A percentile compares a stretch with the other conserved stretches of the same genome.
These are phyloP conservation scores for Pichia manshurica DNA, from an alignment of 805 yeast species.

Conservation along the genomic window DNA sequence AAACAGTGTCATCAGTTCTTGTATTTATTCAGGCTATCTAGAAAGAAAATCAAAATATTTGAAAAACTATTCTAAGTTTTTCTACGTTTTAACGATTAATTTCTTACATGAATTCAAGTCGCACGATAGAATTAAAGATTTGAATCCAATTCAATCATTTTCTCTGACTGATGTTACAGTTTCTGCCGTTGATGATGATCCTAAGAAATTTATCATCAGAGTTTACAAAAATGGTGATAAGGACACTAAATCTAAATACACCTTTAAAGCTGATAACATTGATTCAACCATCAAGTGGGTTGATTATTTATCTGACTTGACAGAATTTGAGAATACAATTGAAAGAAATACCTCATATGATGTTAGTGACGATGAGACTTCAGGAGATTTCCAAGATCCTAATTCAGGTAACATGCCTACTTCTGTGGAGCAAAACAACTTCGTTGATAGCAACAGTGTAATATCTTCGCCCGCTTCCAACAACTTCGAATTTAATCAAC, in stretches of 20 bases:
- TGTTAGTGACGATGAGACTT: slow-evolving; percentile 15
- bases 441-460: background rate
- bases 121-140: slow-evolving; percentile 49
- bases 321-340: slow-evolving; percentile 40
- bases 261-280: slow-evolving; percentile 40
- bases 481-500: background rate
- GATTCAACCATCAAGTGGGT: slow-evolving; percentile 48
- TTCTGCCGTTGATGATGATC: slow-evolving; percentile 32
- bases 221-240: slow-evolving; percentile 29
- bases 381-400: background rate
- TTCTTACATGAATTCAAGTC: slow-evolving; percentile 63
- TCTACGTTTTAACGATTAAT: slow-evolving; percentile 63
- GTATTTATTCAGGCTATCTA: slow-evolving; percentile 53
- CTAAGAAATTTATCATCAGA: slow-evolving; percentile 34
- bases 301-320: slow-evolving; percentile 47
- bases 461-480: slow-evolving; percentile 5
- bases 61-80: slow-evolving; percentile 55
- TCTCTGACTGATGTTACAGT: slow-evolving; percentile 31
- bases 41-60: slow-evolving; percentile 57
- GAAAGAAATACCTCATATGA: slow-evolving; percentile 46
- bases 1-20: slow-evolving; percentile 45
- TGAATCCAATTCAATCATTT: slow-evolving; percentile 38
- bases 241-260: slow-evolving; percentile 25
- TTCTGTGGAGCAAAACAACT: slow-evolving; percentile 5
- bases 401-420: background rate